Evolutionary conservation across 2,329 filamentous ascomycete genomes (phyloP).

Genomic region (Thelonectria discophora): DNA sequence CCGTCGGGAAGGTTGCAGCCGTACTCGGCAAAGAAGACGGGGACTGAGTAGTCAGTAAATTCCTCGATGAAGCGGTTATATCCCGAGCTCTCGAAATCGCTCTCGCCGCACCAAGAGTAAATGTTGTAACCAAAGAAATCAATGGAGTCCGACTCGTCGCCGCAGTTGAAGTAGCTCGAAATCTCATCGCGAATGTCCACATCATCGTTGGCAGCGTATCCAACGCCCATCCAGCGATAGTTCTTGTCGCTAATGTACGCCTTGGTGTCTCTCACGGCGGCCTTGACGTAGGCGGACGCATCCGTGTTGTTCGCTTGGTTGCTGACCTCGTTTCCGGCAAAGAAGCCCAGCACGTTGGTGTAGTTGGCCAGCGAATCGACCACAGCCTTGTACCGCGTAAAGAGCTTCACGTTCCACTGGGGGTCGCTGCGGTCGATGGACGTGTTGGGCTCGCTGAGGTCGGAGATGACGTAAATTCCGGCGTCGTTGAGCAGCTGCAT

Average conservation of each 20-base stretch:
- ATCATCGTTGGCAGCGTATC: constrained; percentile 96
- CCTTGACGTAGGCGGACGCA: constrained; percentile 95
- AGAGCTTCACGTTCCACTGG: constrained; percentile 82
- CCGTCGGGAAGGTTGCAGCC: constrained; percentile 81
- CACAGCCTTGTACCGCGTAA: constrained; percentile 82
- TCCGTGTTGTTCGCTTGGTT: constrained; percentile 88
- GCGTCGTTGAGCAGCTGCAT: constrained; percentile 84
- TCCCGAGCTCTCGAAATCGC: constrained; percentile 77
- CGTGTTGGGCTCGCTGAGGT: constrained; percentile 80
- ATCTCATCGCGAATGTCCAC: constrained; percentile 81
- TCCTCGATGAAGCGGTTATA: constrained; percentile 85
- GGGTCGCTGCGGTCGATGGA: constrained; percentile 89
- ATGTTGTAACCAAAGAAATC: constrained; percentile 99
- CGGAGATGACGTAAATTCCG: constrained; percentile 94
- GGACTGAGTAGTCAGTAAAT: constrained; percentile 88
- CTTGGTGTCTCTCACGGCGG: constrained; percentile 95
- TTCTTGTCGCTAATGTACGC: constrained; percentile 84
- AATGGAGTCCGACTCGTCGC: constrained; percentile 69
- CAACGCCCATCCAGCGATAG: constrained; percentile 84
- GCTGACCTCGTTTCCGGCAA: constrained; percentile 97
- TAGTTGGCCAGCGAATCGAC: constrained; percentile 84
- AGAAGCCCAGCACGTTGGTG: constrained; percentile 95
- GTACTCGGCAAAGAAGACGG: constrained; percentile 98
- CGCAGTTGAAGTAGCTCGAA: constrained; percentile 95
- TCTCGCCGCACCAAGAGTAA: constrained; percentile 97